Percentiles rank a stretch among this genome's conserved stretches.
phyloP scores from a whole-genome alignment of 306 rosid genomes.

The Rosa rugosa region DNA sequence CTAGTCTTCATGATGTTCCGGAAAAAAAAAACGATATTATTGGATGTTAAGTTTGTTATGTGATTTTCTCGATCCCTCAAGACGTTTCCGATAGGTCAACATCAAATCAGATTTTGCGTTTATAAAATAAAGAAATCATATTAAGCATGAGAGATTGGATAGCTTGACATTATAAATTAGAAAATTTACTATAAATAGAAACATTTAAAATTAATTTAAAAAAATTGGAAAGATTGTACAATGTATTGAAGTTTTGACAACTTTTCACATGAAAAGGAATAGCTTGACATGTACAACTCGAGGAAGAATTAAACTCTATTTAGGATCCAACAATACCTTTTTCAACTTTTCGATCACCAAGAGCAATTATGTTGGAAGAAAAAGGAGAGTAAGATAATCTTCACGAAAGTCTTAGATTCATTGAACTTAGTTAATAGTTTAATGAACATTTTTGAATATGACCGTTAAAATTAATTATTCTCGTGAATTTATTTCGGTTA shows the following conservation, averaged over 20 bases:
- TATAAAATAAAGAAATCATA: background rate
- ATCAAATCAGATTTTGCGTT: background rate
- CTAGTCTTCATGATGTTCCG: too few species aligned
- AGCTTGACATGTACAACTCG: slow-evolving; percentile 4
- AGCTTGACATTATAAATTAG: background rate
- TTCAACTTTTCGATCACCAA: background rate
- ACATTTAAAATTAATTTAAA: too few species aligned
- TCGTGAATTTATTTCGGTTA: background rate
- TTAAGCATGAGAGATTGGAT: background rate
- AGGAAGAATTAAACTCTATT: background rate
- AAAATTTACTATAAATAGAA: too few species aligned
- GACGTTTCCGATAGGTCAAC: background rate
- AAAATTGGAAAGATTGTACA: too few species aligned
- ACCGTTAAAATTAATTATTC: background rate
- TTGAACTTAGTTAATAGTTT: background rate
- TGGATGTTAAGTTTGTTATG: too few species aligned
- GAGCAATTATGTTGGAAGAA: background rate
- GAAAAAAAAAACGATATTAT: too few species aligned
- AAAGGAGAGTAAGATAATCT: background rate
- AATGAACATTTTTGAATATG: too few species aligned
- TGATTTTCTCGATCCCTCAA: background rate
- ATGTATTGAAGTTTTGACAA: background rate
- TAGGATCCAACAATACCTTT: background rate
- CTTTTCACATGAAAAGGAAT: background rate
- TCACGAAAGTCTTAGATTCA: background rate